Conservation (phyloP, 805 yeast genomes). For the Spencermartinsiella europaea region DNA sequence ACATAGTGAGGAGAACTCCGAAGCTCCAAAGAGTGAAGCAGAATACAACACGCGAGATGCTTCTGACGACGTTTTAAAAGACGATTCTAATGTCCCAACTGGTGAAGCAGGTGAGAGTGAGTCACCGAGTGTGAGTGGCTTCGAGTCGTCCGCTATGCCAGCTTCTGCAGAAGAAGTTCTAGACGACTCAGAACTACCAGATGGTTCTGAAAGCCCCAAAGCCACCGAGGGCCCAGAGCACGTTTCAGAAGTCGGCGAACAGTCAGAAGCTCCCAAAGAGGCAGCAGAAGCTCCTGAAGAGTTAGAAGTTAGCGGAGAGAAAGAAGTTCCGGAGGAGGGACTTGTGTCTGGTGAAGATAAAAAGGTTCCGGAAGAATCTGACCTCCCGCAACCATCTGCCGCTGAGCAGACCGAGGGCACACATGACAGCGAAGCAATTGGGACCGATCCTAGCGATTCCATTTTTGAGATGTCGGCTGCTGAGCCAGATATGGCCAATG, state of each 20-base stretch:
- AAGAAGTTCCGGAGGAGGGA: constrained; percentile 2
- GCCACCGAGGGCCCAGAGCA: not conserved
- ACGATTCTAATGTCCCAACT: not conserved
- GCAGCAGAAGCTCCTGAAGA: not conserved
- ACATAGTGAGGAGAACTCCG: no score
- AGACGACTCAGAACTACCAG: not conserved
- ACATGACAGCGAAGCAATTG: no score
- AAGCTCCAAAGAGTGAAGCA: no score
- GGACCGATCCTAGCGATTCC: no score
- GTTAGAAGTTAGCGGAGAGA: not conserved
- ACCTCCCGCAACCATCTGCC: no score
- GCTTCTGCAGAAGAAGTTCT: no score
- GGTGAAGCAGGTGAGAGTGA: not conserved
- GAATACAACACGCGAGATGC: no score
- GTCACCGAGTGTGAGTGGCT: not conserved
- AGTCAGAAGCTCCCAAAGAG: not conserved
- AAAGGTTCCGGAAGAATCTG: no score
- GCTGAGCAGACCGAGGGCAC: no score
- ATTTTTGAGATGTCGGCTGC: no score
- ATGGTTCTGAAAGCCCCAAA: not conserved
- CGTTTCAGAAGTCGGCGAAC: not conserved
- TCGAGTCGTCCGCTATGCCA: not conserved
- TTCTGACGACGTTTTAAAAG: no score
- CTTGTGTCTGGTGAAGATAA: not conserved
- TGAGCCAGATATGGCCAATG: no score